A percentile compares a stretch with the other conserved stretches of the same genome.
Evolutionary conservation across 331 rosid species (phyloP).

Genomic region (Rosa hybrid): DNA sequence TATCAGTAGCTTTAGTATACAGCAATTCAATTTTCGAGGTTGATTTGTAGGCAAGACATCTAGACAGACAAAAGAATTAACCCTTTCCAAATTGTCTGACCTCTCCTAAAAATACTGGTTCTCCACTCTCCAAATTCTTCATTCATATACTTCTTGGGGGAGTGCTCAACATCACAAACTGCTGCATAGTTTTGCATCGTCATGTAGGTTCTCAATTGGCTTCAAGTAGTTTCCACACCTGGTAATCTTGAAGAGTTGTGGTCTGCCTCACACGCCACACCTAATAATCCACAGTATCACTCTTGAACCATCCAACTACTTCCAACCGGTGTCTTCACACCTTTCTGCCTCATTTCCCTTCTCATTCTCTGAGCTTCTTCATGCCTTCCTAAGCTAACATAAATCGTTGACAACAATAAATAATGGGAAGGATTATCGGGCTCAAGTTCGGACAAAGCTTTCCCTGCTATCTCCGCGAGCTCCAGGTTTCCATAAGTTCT

Average conservation of each 20-base stretch:
- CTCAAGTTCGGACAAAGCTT: constrained; percentile 59
- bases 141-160: not conserved
- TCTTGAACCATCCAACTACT: constrained; percentile 69
- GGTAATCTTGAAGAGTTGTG: too few species aligned
- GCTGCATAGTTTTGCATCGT: not conserved
- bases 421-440: constrained; percentile 71
- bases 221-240: too few species aligned
- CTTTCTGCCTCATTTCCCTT: constrained; percentile 51
- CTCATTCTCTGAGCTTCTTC: constrained; percentile 59
- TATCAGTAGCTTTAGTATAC: too few species aligned
- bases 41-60: too few species aligned
- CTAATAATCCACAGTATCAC: not conserved
- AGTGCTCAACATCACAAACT: not conserved
- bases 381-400: constrained; percentile 59
- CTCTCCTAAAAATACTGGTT: too few species aligned
- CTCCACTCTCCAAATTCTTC: not conserved
- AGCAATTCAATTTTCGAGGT: too few species aligned
- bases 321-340: constrained; percentile 53
- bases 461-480: constrained; percentile 63
- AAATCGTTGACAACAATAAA: constrained; percentile 57
- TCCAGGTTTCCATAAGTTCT: constrained; percentile 53
- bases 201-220: not conserved
- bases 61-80: too few species aligned
- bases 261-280: not conserved
- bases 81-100: too few species aligned